Evolutionary conservation across 108 stramenopile genomes (phyloP), one percentile per base, ranked within the genome.

Genomic region (Cyclotella atomus): DNA sequence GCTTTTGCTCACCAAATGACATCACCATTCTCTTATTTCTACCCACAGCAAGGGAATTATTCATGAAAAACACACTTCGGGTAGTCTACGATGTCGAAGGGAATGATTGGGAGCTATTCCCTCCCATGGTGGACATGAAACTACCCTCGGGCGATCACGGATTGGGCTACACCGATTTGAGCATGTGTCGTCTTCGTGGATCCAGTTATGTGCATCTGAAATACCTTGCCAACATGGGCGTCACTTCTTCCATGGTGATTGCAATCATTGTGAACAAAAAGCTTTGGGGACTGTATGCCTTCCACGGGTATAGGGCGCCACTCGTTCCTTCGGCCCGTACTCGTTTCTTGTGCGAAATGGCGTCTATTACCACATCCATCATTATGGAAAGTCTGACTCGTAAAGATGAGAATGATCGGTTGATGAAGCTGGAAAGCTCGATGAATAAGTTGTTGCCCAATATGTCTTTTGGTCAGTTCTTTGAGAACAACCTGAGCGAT

Each of bases 201-300:
- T 56, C 68, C 19, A 38, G 73, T 17, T 70, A 75, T 32, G 32
- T 75, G 19, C 81, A 82, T 75, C 25, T 82, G 32, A 20, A 52
- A 20, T 79, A 82, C 55, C 68, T 82, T 8, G 24, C 29, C 8
- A 82, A 82, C 43, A 79, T 82, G 81, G 57, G 68, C 24, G 81
- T 82, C 7, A 82, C 69, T 24, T 59, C 77, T 0, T 60, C 67
- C 17, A 25, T 79, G 30, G 45, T 61, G 23, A 79, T 82, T 75
- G 41, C 78, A 19, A 82, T 82, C 47, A 69, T 75, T 56, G 81
- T 79, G 24, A 79, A 78, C 14, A 78, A 78, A 12, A 9, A 27
- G 6, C 67, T 79, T 3, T 81, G 77, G 81, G 81, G 81, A 3
- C 38, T 81, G 17, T 81, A 59, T 38, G 21, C 45, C 34, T 79